A percentile compares a stretch with the other conserved stretches of the same genome.
phyloP scores from a whole-genome alignment of 306 rosid genomes.

The Rosa rugosa region DNA sequence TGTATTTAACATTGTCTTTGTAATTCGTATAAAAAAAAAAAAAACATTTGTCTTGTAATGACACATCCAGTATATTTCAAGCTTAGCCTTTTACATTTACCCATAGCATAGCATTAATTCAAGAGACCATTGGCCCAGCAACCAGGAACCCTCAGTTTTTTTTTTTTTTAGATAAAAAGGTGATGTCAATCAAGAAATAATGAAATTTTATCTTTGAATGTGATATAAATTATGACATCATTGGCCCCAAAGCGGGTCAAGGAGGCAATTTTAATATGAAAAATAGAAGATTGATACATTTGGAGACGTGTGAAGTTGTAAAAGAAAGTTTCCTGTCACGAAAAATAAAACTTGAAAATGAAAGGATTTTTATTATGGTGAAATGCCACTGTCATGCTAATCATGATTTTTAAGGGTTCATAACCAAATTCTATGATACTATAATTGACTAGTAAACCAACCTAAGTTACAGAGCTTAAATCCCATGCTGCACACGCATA shows the following conservation, averaged over 20 bases:
- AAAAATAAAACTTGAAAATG: neutral
- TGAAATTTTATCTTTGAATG: neutral
- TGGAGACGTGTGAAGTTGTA: constrained; percentile 11
- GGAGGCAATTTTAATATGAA: neutral
- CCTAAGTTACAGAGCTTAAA: neutral
- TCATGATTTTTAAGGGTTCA: neutral
- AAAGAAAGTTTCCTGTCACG: neutral
- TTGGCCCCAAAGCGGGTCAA: neutral
- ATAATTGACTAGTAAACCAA: constrained; percentile 8
- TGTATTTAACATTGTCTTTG: neutral
- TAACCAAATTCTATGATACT: neutral
- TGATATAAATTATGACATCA: neutral
- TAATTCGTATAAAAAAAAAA: no score
- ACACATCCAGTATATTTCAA: neutral
- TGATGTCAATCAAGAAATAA: neutral
- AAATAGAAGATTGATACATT: neutral
- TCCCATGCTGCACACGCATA: neutral
- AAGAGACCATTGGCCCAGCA: neutral
- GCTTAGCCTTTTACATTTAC: neutral
- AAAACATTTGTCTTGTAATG: no score
- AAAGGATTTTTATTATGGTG: constrained; percentile 6
- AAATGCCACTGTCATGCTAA: constrained; percentile 12
- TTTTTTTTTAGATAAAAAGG: neutral
- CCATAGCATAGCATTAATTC: neutral
- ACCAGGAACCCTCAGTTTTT: no score